These are phyloP conservation scores for Mytilinidion resinicola DNA, from an alignment of 495 filamentous ascomycete genomes.

Conservation along the genomic window DNA sequence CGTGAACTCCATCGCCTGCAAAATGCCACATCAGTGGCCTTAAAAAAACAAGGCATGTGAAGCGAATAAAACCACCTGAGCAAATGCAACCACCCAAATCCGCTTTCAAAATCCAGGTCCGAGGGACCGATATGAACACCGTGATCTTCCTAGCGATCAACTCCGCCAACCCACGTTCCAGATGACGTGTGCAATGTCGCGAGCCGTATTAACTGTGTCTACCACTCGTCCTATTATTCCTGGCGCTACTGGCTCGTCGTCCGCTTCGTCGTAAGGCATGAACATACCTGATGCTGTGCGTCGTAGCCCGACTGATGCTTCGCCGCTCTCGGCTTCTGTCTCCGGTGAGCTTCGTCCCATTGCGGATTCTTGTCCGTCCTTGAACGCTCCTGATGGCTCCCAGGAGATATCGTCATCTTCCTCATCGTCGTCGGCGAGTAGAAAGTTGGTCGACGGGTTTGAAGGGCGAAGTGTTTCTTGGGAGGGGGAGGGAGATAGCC, in stretches of 20 bases:
- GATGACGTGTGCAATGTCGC: conserved; percentile 92
- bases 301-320: conserved; percentile 44
- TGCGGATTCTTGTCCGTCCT: conserved; percentile 1
- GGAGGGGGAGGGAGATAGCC: conserved; percentile 61
- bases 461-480: conserved; percentile 71
- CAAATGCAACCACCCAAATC: background rate
- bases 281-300: conserved; percentile 78
- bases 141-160: background rate
- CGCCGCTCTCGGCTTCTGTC: background rate
- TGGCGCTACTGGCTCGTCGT: conserved; percentile 51
- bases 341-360: no score
- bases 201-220: conserved; percentile 92
- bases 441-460: conserved; percentile 62
- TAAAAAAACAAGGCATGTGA: no score
- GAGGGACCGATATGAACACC: no score
- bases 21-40: no score
- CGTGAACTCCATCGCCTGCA: no score
- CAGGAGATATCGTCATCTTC: conserved; percentile 60
- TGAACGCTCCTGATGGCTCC: conserved; percentile 38
- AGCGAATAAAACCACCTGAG: background rate
- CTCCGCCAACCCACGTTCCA: conserved; percentile 95
- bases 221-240: conserved; percentile 74
- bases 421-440: conserved; percentile 45
- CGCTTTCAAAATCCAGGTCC: background rate
- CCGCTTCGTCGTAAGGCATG: conserved; percentile 72